Base-by-base conservation (phyloP, 2,329 filamentous ascomycete genomes). In the Zasmidium cellare region DNA sequence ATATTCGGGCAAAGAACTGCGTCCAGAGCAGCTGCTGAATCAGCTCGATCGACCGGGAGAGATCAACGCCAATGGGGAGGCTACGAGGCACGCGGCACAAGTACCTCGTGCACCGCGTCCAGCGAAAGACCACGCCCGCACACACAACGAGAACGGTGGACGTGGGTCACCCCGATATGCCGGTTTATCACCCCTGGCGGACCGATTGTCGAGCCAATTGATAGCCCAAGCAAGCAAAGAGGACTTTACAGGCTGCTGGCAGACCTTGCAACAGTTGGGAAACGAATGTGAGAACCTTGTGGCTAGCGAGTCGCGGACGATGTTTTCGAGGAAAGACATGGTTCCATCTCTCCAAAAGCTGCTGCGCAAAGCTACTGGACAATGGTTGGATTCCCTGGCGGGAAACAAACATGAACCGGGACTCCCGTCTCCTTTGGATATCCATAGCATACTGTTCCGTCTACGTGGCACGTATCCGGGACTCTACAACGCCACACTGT, bases 1-100 rank as follows among this genome's bases (percentile, higher is more conserved):
- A 55, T 67, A 67, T 51, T 67, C 63, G 16, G 50, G 65, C 18
- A 51, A 46, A 35, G 51, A 61, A 48, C 53, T 68, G 52, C 51
- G 48, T 35, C 66, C 66, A 7, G 57, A 66, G 51, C 53, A 65
- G 46, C 53, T 66, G 19, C 52, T 67, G 51, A 41, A 56, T 35
- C 55, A 64, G 54, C 51, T 67, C 19, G 49, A 58, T 14, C 35
- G 11, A 25, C 38, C 53, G 23, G 19, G 19, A 11, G 22, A 45
- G 35, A n/a, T 6, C 16, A 9, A 41, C 16, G 12, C 12, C 35
- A n/a, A n/a, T 41, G 35, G 7, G 16, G 35, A 14, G 12, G 14
- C 7, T 7, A 14, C 28, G 14, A 41, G 35, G 16, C 35, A 41
- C 35, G 16, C 35, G 5, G 3, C 12, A n/a, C 35, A 6, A 41